Conservation (phyloP, 176 grass and related monocot genomes). For the Triticum aestivum region DNA sequence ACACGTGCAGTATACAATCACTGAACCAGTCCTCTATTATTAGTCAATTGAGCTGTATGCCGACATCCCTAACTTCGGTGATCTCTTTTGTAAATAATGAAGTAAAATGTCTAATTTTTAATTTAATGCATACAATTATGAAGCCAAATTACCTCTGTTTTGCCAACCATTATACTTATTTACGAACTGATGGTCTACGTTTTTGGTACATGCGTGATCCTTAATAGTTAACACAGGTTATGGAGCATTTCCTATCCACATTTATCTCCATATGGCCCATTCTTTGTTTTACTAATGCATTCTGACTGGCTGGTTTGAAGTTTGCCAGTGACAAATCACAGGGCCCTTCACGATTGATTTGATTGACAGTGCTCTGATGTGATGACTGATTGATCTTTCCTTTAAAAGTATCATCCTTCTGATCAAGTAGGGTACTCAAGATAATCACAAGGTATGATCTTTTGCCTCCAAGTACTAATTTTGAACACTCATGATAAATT, state of each 20-base stretch:
- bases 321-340: not conserved
- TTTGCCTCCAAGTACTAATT: not conserved
- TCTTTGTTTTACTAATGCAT: not conserved
- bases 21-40: not conserved
- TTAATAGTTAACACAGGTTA: not conserved
- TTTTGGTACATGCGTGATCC: not conserved
- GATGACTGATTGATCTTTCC: not conserved
- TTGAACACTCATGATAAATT: not conserved
- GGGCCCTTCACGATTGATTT: constrained; percentile 2
- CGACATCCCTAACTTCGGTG: not conserved
- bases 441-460: not conserved
- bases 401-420: not conserved
- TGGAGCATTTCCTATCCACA: not conserved
- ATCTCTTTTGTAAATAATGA: not conserved
- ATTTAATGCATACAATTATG: not conserved
- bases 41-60: not conserved
- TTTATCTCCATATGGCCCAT: not conserved
- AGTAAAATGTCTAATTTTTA: not conserved
- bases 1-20: not conserved
- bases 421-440: constrained; percentile 1
- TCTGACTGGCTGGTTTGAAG: constrained; percentile 12
- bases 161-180: not conserved
- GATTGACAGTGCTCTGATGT: not conserved
- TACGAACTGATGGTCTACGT: not conserved
- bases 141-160: constrained; percentile 1